Evolutionary conservation across 1,139 yeast species (phyloP), one percentile per base, ranked within the genome.

Genomic region (Yarrowia galli): DNA sequence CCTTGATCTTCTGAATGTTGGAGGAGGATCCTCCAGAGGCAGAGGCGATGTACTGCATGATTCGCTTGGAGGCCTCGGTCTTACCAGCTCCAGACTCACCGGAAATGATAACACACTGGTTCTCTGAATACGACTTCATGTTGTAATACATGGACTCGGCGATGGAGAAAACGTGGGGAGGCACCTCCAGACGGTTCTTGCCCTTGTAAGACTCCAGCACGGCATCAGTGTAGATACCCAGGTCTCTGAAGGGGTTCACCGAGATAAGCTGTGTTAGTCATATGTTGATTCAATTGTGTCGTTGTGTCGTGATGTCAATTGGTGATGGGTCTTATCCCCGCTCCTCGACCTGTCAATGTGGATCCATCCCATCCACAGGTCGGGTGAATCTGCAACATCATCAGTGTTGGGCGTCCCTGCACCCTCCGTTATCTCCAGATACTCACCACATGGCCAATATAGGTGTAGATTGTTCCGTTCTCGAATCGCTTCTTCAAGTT

Each of bases 51-150:
- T 96, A 96, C 78, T 96, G 98, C 99, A 96, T 96, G 79, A 95
- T 95, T 76, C 96, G 89, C 80, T 95, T 95, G 49, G 99, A 99
- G 22, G 99, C 98, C 79, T 95, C 99, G 8, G 99, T 95, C 78
- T 95, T 95, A 67, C 99, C 99, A 2, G 99, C 99, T 70, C 99
- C 99, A 0, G 98, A 92, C 78, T 96, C 99, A 67, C 99, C 99
- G 7, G 98, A 92, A 73, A 96, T 96, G 74, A 96, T 96, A 51
- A 96, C 99, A 84, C 99, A 95, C 78, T 96, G 99, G 77, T 89
- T 92, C 75, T 96, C 99, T 69, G 91, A 87, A 79, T 96, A 96
- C 0, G 97, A 89, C 79, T 93, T 93, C 87, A 96, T 85, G 77
- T 93, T 91, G 80, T 96, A 95, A 79, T 89, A 95, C 97, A 96